Percentiles rank a stretch among this genome's conserved stretches.
These are phyloP conservation scores for Lentinula raphanica DNA, from an alignment of 768 basidiomycete species.

Conservation along the genomic window DNA sequence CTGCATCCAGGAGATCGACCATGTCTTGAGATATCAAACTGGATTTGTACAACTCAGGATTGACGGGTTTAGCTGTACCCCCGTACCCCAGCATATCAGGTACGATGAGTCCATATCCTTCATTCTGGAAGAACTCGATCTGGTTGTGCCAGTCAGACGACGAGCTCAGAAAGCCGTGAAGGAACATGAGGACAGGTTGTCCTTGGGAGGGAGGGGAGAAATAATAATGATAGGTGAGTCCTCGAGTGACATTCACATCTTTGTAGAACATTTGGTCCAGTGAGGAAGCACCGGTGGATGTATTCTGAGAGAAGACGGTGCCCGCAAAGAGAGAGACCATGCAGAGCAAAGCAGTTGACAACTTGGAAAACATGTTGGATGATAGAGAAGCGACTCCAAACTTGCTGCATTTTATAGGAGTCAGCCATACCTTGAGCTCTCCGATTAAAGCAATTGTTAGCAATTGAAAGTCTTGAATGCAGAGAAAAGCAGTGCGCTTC, in stretches of 20 bases:
- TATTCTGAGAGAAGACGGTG: not conserved
- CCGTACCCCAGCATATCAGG: conserved; percentile 47
- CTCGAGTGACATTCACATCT: conserved; percentile 13
- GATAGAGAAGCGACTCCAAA: no score
- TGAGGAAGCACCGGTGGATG: conserved; percentile 9
- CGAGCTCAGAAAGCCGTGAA: conserved; percentile 40
- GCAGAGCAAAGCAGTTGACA: not conserved
- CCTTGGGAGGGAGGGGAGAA: not conserved
- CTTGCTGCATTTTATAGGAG: no score
- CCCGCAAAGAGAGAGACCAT: not conserved
- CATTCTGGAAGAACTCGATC: conserved; percentile 29
- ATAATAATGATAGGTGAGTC: conserved; percentile 15
- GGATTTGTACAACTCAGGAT: conserved; percentile 19
- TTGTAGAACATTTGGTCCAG: conserved; percentile 15
- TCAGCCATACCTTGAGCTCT: no score
- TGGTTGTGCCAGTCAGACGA: conserved; percentile 34
- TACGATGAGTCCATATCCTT: conserved; percentile 38
- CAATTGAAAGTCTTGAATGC: no score
- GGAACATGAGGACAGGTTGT: conserved; percentile 34
- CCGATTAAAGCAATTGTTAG: no score
- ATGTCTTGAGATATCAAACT: conserved; percentile 24
- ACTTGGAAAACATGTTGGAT: not conserved
- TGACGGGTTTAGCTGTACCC: conserved; percentile 36
- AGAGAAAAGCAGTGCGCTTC: no score
- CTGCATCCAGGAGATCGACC: conserved; percentile 27